A percentile compares a stretch with the other conserved stretches of the same genome.
Evolutionary conservation across 108 stramenopile genomes (phyloP).

Genomic region (Parietichytrium sp.): DNA sequence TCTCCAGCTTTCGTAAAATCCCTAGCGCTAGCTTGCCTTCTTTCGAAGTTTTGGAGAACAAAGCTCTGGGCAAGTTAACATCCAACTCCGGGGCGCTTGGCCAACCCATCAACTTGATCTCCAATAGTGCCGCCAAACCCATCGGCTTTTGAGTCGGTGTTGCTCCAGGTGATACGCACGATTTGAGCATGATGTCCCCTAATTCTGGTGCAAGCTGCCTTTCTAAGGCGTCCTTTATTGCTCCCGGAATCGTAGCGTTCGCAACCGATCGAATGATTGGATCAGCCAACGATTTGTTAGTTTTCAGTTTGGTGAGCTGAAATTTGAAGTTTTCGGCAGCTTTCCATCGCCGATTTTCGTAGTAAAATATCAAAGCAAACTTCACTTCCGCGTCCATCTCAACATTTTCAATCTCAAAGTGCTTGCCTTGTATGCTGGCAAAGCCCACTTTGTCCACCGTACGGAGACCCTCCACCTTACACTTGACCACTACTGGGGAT

Average conservation of each 20-base stretch:
- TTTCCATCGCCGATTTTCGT: neutral
- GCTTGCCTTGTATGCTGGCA: neutral
- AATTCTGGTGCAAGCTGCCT: neutral
- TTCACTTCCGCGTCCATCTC: neutral
- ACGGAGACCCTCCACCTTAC: neutral
- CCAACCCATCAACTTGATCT: neutral
- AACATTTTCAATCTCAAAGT: neutral
- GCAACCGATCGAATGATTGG: neutral
- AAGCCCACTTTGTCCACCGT: neutral
- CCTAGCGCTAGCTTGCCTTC: neutral
- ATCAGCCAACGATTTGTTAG: neutral
- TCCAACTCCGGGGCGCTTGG: neutral
- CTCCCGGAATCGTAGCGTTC: neutral
- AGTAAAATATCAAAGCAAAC: conserved; percentile 3
- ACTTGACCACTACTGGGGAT: neutral
- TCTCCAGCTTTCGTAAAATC: neutral
- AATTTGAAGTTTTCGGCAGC: neutral
- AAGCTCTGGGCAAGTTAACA: neutral
- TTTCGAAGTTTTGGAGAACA: conserved; percentile 31
- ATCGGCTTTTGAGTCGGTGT: neutral
- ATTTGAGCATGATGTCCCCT: conserved; percentile 15
- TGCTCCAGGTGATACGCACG: too few species aligned
- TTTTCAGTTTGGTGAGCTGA: conserved; percentile 17
- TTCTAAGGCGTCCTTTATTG: neutral
- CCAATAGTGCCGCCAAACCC: neutral